Percentiles rank a stretch among this genome's conserved stretches.
phyloP scores from a whole-genome alignment of 2,329 filamentous ascomycete species.

The Incumbomyces lentus region DNA sequence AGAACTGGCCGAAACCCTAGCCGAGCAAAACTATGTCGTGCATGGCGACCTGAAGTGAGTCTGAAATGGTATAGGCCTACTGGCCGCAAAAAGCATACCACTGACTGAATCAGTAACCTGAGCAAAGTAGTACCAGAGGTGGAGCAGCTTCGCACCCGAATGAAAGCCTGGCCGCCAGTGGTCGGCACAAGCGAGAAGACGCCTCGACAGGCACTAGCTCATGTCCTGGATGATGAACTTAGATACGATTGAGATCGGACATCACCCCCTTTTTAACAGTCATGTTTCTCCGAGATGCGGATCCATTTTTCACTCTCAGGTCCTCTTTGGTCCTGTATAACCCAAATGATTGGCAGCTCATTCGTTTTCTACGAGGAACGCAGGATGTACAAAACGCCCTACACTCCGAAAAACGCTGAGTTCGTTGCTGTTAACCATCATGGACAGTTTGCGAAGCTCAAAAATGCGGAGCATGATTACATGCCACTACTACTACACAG shows the following conservation, averaged over 20 bases:
- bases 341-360: too few relatives aligned
- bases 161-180: conserved; percentile 41
- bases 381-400: too few relatives aligned
- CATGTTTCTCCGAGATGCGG: too few relatives aligned
- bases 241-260: conserved; percentile 37
- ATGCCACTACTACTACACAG: too few relatives aligned
- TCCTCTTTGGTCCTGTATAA: too few relatives aligned
- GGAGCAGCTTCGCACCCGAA: conserved; percentile 35
- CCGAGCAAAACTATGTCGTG: conserved; percentile 65
- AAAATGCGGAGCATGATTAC: too few relatives aligned
- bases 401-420: too few relatives aligned
- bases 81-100: conserved; percentile 9
- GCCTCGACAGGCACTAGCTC: conserved; percentile 33
- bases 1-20: conserved; percentile 70
- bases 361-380: too few relatives aligned
- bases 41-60: conserved; percentile 54
- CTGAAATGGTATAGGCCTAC: not conserved
- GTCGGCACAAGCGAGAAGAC: conserved; percentile 34
- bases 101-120: conserved; percentile 34
- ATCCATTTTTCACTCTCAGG: too few relatives aligned
- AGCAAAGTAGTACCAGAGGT: conserved; percentile 37
- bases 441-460: too few relatives aligned
- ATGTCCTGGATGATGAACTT: conserved; percentile 49
- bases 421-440: too few relatives aligned
- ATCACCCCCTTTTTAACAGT: too few relatives aligned